Conservation (phyloP, 495 filamentous ascomycete genomes). For the Podospora comata region DNA sequence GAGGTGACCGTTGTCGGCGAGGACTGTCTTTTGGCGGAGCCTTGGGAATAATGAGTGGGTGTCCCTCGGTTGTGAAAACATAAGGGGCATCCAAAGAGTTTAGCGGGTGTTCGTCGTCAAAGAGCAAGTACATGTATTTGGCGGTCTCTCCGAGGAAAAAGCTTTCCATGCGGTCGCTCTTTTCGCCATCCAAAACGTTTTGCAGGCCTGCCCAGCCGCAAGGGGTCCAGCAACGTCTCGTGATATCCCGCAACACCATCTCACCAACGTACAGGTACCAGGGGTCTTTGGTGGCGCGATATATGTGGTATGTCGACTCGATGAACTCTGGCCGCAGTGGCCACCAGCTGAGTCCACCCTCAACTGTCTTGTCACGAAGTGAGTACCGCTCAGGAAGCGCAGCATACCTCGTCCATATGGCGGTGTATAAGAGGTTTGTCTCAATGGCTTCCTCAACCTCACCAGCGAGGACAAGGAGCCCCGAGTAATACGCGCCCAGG, state of each 20-base stretch:
- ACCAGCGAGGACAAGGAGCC: slow-evolving; percentile 80
- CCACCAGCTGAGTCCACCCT: slow-evolving; percentile 89
- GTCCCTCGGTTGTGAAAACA: slow-evolving; percentile 94
- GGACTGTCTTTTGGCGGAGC: slow-evolving; percentile 18
- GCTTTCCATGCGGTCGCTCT: slow-evolving; percentile 96
- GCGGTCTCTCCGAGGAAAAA: slow-evolving; percentile 96
- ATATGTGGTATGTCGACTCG: slow-evolving; percentile 91
- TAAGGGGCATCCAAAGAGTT: slow-evolving; percentile 82
- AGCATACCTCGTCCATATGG: slow-evolving; percentile 89
- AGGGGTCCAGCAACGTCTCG: slow-evolving; percentile 83
- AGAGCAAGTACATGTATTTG: slow-evolving; percentile 91
- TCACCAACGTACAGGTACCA: slow-evolving; percentile 96
- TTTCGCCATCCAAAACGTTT: slow-evolving; percentile 83
- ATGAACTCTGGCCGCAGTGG: slow-evolving; percentile 93
- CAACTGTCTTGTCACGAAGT: slow-evolving; percentile 75
- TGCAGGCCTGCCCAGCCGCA: slow-evolving; percentile 97
- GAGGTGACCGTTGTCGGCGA: slow-evolving; percentile 17
- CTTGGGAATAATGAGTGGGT: slow-evolving; percentile 82
- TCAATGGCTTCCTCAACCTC: slow-evolving; percentile 86
- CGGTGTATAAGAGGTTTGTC: slow-evolving; percentile 83
- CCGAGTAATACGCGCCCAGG: slow-evolving; percentile 90
- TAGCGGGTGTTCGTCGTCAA: slow-evolving; percentile 78
- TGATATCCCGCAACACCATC: slow-evolving; percentile 88
- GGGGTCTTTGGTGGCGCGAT: slow-evolving; percentile 87
- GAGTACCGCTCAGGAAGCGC: slow-evolving; percentile 95